Evolutionary conservation across 208 protist genomes (phyloP), one percentile per base, ranked within the genome.

Genomic region (Trypanosoma avium): DNA sequence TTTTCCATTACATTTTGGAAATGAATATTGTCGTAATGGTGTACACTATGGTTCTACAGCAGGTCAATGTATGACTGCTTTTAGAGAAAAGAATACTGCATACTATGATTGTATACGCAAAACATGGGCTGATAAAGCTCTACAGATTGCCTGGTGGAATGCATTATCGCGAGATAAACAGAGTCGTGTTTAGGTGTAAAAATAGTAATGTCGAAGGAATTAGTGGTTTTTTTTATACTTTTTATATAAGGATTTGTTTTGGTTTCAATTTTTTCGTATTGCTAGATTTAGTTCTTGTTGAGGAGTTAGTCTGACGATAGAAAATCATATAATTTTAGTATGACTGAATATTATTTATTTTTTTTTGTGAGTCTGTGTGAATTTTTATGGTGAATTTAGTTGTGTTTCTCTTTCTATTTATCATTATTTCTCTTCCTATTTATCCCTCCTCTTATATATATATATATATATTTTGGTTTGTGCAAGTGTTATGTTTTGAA

Each of bases 1-100:
- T 2, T 33, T 61, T 4, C 55, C 55, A 6, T 33, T 61, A 17
- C 55, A 42, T 33, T 61, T 61, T 50, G 55, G 55, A 12, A 61
- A 50, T 46, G 35, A 61, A 17, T 61, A 33, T 17, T 27, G 40
- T 61, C 6, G 29, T 8, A 8, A 35, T 46, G 55, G 55, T 30
- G 21, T 61, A 12, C 55, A 46, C 35, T 61, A 61, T 19, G 55
- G 55, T 4, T 47, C 55, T 17, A 38, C 55, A 4, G 8, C 24
- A 19, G 55, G 10, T 12, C 40, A 50, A 9, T 61, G 55, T 30
- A 36, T 50, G 17, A 61, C 55, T 27, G 27, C 22, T 36, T 36
- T 10, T 17, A 36, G 4, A 27, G 5, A 3, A 55, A 21, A n/a
- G 2, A 36, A n/a, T 55, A 4, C 3, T 33, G 27, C 2, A 27